These are phyloP conservation scores for Euphorbia peplus DNA, from an alignment of 345 rosid genomes.

Conservation along the genomic window DNA sequence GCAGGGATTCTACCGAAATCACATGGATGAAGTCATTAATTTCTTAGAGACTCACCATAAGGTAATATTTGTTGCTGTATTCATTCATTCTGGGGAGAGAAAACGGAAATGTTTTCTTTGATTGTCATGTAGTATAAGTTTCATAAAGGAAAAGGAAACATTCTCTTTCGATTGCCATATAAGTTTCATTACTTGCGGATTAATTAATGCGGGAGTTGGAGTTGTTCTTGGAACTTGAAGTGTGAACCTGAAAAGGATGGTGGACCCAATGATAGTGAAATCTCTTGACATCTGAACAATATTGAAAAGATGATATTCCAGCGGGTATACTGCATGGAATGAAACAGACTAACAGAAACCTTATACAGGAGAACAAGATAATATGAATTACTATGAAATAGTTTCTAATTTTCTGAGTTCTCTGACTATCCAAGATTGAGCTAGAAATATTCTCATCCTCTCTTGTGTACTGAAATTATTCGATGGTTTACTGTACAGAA, in stretches of 20 bases:
- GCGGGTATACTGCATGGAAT: background rate
- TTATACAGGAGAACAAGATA: background rate
- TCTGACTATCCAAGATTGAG: background rate
- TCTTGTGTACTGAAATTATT: background rate
- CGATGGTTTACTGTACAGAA: background rate
- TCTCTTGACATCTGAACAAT: background rate
- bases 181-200: background rate
- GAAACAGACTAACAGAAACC: background rate
- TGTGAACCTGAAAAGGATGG: background rate
- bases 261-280: background rate
- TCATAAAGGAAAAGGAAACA: background rate
- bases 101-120: background rate
- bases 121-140: background rate
- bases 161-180: background rate
- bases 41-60: constrained; percentile 32
- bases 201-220: background rate
- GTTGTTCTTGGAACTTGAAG: background rate
- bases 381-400: background rate
- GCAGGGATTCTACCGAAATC: constrained; percentile 35
- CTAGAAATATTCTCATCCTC: background rate
- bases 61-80: constrained; percentile 5
- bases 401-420: background rate
- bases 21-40: constrained; percentile 36
- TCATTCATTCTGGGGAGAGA: background rate
- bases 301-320: background rate